Conservation (phyloP, 2,329 filamentous ascomycete species). For the Fusarium virguliforme region DNA sequence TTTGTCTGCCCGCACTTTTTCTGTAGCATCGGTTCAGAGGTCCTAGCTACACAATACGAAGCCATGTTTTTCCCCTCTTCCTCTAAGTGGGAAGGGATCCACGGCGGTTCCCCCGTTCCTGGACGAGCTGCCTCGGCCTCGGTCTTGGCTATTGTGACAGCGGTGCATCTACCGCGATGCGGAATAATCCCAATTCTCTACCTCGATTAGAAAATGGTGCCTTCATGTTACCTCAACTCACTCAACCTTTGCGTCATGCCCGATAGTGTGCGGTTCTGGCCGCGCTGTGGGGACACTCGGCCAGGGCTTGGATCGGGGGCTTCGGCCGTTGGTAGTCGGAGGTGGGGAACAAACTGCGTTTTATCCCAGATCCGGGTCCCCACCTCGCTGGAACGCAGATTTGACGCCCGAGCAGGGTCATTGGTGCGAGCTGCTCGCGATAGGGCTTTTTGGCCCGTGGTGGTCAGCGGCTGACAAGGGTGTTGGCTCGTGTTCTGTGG, state of each 20-base stretch:
- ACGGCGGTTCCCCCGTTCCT: conserved; percentile 12
- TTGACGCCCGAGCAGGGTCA: conserved; percentile 23
- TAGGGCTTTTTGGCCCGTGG: conserved; percentile 18
- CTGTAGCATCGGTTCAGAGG: background rate
- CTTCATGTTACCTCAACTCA: background rate
- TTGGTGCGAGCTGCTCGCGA: conserved; percentile 26
- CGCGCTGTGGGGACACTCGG: conserved; percentile 43
- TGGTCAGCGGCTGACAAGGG: conserved; percentile 40
- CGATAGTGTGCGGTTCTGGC: conserved; percentile 46
- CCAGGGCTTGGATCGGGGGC: conserved; percentile 24
- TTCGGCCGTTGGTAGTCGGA: conserved; percentile 35
- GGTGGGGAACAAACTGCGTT: conserved; percentile 33
- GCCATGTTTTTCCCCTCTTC: conserved; percentile 1
- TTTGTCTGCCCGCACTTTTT: background rate
- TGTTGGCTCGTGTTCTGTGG: background rate
- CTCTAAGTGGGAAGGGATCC: background rate
- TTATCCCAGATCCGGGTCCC: conserved; percentile 11
- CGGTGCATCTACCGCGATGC: conserved; percentile 30
- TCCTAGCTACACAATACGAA: conserved; percentile 12
- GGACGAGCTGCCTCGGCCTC: conserved; percentile 13
- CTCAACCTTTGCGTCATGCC: conserved; percentile 33
- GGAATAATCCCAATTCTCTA: conserved; percentile 26
- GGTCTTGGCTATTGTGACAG: conserved; percentile 6
- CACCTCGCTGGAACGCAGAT: conserved; percentile 16
- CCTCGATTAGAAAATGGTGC: conserved; percentile 20